These are phyloP conservation scores for Cordyceps tenuipes DNA, from an alignment of 2,329 filamentous ascomycete genomes.

Conservation along the genomic window DNA sequence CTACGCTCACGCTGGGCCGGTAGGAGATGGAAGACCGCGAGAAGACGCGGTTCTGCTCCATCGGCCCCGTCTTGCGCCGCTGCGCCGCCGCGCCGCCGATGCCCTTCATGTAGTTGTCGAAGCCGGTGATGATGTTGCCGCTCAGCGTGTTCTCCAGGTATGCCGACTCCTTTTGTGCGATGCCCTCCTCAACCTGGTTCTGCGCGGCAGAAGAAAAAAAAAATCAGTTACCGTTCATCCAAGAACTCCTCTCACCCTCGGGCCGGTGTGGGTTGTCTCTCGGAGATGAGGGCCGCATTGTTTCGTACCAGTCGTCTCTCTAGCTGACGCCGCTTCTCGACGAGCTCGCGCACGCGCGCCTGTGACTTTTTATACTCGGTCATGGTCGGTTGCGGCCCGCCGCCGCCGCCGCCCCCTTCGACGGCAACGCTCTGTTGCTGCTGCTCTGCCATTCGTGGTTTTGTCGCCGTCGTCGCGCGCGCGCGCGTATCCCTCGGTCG, in stretches of 20 bases:
- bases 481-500: background rate
- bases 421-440: slow-evolving; percentile 17
- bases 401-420: background rate
- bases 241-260: background rate
- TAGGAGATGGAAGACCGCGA: slow-evolving; percentile 57
- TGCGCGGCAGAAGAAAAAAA: slow-evolving; percentile 12
- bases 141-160: slow-evolving; percentile 85
- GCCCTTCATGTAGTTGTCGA: slow-evolving; percentile 97
- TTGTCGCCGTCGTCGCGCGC: background rate
- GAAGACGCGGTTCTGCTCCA: slow-evolving; percentile 68
- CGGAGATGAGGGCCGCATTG: background rate
- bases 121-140: slow-evolving; percentile 95
- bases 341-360: slow-evolving; percentile 37
- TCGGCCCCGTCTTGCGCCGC: slow-evolving; percentile 55
- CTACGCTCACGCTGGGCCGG: slow-evolving; percentile 34
- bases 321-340: slow-evolving; percentile 34
- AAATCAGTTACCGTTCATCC: background rate
- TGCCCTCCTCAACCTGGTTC: slow-evolving; percentile 61
- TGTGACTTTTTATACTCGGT: slow-evolving; percentile 44
- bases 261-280: background rate
- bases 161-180: slow-evolving; percentile 71
- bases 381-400: slow-evolving; percentile 25
- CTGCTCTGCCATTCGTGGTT: slow-evolving; percentile 25
- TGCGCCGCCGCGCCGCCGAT: slow-evolving; percentile 54
- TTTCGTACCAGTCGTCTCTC: slow-evolving; percentile 29